Percentiles rank a stretch among this genome's conserved stretches.
These are phyloP conservation scores for Rhodotorula sp. DNA, from an alignment of 1,284 basidiomycete species.

Conservation along the genomic window DNA sequence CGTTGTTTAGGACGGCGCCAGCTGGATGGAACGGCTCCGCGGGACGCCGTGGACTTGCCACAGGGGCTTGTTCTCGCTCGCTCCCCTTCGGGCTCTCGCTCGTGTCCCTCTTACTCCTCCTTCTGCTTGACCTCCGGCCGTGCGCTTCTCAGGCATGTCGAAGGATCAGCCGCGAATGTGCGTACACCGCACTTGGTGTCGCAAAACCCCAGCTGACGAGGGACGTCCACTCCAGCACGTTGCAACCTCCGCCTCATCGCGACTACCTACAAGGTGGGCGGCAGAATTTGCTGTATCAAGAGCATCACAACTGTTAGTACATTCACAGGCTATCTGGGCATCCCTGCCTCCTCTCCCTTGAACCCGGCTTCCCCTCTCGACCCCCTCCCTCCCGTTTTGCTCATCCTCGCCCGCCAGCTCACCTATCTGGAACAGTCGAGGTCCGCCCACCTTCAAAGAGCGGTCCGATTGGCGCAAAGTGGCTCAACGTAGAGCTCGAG, in stretches of 20 bases:
- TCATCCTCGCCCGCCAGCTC: constrained; percentile 15
- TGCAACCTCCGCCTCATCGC: constrained; percentile 7
- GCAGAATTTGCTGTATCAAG: no score
- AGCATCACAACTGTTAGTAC: not conserved
- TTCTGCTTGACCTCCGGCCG: not conserved
- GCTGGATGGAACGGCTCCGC: no score
- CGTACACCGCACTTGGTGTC: not conserved
- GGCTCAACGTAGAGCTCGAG: constrained; percentile 30
- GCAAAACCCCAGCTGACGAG: no score
- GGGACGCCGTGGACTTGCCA: no score
- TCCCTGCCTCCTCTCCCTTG: constrained; percentile 12
- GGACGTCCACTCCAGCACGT: not conserved
- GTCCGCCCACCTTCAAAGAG: constrained; percentile 13
- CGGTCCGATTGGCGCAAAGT: constrained; percentile 2
- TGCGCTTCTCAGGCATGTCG: not conserved
- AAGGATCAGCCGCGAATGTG: constrained; percentile 17
- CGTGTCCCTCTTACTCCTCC: not conserved
- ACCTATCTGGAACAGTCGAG: constrained; percentile 21
- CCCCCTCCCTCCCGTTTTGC: constrained; percentile 15
- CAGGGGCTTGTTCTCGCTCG: no score
- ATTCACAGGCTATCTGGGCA: constrained; percentile 25
- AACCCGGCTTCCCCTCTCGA: not conserved
- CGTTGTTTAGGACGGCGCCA: no score
- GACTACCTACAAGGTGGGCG: constrained; percentile 5
- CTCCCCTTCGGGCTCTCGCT: not conserved